A percentile compares a stretch with the other conserved stretches of the same genome.
Evolutionary conservation across 2,329 filamentous ascomycete genomes (phyloP).

Genomic region (Cladosporium sp.): DNA sequence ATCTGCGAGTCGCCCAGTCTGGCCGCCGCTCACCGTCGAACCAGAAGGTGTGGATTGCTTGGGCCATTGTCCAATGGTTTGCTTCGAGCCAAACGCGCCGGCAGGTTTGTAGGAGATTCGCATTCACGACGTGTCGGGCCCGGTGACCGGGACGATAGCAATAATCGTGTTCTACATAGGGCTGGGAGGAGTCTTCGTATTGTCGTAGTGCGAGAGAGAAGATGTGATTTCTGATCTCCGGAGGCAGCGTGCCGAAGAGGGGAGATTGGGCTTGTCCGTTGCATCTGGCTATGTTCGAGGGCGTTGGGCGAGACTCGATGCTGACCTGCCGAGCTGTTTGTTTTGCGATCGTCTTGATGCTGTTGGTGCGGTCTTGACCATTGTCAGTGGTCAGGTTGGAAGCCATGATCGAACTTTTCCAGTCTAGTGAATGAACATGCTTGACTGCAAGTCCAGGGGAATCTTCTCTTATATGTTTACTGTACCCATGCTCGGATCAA

Average conservation of each 20-base stretch:
- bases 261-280: slow-evolving; percentile 13
- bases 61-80: slow-evolving; percentile 25
- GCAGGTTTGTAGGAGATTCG: slow-evolving; percentile 32
- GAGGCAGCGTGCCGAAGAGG: slow-evolving; percentile 24
- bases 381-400: too few relatives aligned
- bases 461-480: too few relatives aligned
- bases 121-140: slow-evolving; percentile 21
- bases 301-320: neutral
- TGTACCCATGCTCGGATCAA: too few relatives aligned
- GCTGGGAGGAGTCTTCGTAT: slow-evolving; percentile 21
- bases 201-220: slow-evolving; percentile 32
- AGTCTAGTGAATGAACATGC: too few relatives aligned
- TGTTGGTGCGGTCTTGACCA: neutral
- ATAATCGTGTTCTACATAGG: slow-evolving; percentile 23
- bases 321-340: neutral
- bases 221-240: slow-evolving; percentile 33
- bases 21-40: slow-evolving; percentile 16
- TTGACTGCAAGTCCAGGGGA: too few relatives aligned
- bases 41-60: slow-evolving; percentile 31
- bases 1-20: neutral
- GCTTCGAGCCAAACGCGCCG: slow-evolving; percentile 35
- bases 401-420: too few relatives aligned
- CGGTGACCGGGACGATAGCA: slow-evolving; percentile 33
- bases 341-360: neutral
- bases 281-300: neutral